A percentile compares a stretch with the other conserved stretches of the same genome.
Evolutionary conservation across 352 stramenopile species (phyloP).

Genomic region (Pythium insidiosum): DNA sequence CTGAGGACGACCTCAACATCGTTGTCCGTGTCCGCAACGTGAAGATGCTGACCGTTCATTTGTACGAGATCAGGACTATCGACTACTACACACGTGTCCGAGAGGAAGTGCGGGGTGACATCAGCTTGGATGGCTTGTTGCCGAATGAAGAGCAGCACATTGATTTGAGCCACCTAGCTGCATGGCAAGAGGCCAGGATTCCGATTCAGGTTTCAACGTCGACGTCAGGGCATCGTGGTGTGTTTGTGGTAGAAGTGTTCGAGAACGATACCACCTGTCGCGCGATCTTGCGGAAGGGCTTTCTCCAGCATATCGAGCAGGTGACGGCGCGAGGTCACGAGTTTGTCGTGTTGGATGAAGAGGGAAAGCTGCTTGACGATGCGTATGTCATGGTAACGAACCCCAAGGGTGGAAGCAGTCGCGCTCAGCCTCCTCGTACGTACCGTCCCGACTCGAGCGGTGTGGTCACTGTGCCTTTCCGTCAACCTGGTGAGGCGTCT

Average conservation of each 20-base stretch:
- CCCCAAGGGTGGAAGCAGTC: constrained; percentile 21
- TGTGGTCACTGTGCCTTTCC: constrained; percentile 35
- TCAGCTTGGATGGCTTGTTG: constrained; percentile 46
- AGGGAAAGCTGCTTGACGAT: constrained; percentile 23
- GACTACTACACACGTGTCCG: constrained; percentile 47
- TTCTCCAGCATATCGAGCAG: constrained; percentile 36
- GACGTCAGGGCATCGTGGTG: constrained; percentile 17
- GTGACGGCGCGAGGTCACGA: constrained; percentile 37
- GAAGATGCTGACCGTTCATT: constrained; percentile 37
- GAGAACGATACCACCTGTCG: constrained; percentile 44
- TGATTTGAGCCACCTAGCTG: constrained; percentile 32
- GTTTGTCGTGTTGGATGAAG: constrained; percentile 43
- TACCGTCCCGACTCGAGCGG: constrained; percentile 21
- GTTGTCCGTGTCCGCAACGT: constrained; percentile 38
- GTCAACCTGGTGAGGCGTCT: constrained; percentile 14
- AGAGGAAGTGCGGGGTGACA: constrained; percentile 34
- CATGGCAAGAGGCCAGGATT: constrained; percentile 35
- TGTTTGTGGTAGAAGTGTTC: constrained; percentile 60
- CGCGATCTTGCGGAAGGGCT: constrained; percentile 47
- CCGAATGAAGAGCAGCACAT: constrained; percentile 45
- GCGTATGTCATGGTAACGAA: constrained; percentile 31
- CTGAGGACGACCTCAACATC: constrained; percentile 28
- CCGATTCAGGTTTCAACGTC: constrained; percentile 10
- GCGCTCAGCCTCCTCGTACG: constrained; percentile 23
- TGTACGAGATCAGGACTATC: constrained; percentile 53